Percentiles rank a stretch among this genome's conserved stretches.
phyloP scores from a whole-genome alignment of 768 basidiomycete genomes.

The Gelatoporia subvermispora region DNA sequence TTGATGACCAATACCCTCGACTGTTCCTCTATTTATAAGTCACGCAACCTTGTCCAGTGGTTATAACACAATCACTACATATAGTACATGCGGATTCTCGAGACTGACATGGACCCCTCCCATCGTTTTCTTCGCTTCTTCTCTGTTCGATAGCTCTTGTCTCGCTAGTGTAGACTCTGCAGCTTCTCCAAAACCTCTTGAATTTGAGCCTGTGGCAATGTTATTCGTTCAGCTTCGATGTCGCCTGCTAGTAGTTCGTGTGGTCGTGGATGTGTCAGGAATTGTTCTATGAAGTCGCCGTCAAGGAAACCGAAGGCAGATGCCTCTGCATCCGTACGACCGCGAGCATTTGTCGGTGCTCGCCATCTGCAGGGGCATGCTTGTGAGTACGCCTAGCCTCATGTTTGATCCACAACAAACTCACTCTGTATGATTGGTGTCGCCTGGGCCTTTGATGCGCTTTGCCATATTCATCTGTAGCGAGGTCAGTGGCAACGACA shows the following conservation, averaged over 20 bases:
- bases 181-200: conserved; percentile 37
- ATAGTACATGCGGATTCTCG: background rate
- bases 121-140: background rate
- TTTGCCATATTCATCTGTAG: conserved; percentile 72
- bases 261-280: conserved; percentile 40
- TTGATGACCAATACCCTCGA: background rate
- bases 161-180: conserved; percentile 36
- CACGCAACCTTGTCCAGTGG: background rate
- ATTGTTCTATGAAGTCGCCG: conserved; percentile 77
- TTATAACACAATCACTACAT: background rate
- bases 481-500: conserved; percentile 56
- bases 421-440: conserved; percentile 58
- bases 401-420: conserved; percentile 12
- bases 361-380: conserved; percentile 59
- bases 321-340: conserved; percentile 53
- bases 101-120: background rate
- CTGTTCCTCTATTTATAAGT: background rate
- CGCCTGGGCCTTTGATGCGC: conserved; percentile 48
- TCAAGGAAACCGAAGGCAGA: conserved; percentile 77
- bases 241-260: conserved; percentile 53
- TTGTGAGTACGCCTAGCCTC: no score
- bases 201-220: conserved; percentile 37
- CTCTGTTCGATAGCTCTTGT: background rate
- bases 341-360: conserved; percentile 53
- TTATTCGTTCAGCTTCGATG: conserved; percentile 54